Conservation (phyloP, 2,329 filamentous ascomycete genomes). For the Rutstroemia sp. region DNA sequence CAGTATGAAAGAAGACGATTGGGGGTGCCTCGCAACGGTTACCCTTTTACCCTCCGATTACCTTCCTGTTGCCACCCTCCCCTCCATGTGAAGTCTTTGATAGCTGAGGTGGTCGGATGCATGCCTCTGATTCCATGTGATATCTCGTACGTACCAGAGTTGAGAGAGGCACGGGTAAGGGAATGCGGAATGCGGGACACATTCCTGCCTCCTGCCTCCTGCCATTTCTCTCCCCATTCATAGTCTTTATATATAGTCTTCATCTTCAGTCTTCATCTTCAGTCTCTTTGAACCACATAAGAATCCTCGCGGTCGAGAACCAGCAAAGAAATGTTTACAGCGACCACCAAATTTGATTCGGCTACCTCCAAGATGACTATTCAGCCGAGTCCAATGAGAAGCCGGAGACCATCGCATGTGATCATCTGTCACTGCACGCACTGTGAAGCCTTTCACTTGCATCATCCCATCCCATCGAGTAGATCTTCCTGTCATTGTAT, state of each 20-base stretch:
- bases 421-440: neutral
- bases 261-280: neutral
- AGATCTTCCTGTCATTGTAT: neutral
- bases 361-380: neutral
- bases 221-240: too few species aligned
- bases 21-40: neutral
- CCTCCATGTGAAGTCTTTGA: too few species aligned
- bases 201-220: neutral
- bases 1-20: neutral
- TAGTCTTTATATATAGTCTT: neutral
- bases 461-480: neutral
- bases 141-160: neutral
- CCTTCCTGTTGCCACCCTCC: too few species aligned
- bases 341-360: too few species aligned
- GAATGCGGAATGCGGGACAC: neutral
- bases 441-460: neutral
- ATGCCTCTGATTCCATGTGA: too few species aligned
- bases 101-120: too few species aligned
- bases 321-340: too few species aligned
- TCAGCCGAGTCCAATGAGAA: neutral
- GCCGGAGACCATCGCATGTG: neutral
- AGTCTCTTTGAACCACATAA: neutral
- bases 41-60: too few species aligned
- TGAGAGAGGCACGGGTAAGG: neutral
- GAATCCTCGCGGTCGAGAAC: neutral